Percentiles rank a stretch among this genome's conserved stretches.
phyloP scores from a whole-genome alignment of 148 eudicot species.

The Hydrangea macrophylla region DNA sequence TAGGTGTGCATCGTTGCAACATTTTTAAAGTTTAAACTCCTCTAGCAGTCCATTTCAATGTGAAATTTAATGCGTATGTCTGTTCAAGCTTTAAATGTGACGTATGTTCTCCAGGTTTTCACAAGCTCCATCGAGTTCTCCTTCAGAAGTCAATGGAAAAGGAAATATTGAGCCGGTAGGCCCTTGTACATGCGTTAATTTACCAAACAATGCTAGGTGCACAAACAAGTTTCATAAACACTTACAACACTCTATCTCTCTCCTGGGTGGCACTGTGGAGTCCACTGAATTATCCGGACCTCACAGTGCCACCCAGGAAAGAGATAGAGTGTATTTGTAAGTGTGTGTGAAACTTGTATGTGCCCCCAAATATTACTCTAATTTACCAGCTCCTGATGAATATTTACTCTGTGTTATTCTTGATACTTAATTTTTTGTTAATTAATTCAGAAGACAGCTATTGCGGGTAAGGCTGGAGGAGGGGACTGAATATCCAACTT shows the following conservation, averaged over 20 bases:
- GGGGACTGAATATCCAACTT: constrained; percentile 33
- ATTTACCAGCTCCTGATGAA: too few relatives aligned
- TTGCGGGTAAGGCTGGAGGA: constrained; percentile 39
- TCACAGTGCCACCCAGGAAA: too few relatives aligned
- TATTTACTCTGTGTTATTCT: background rate
- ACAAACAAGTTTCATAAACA: too few relatives aligned
- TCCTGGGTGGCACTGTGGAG: too few relatives aligned
- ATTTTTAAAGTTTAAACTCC: background rate
- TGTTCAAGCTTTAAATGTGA: background rate
- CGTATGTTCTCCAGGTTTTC: constrained; percentile 51
- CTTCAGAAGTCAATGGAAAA: constrained; percentile 34
- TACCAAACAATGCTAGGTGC: too few relatives aligned
- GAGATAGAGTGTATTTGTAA: too few relatives aligned
- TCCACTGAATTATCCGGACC: too few relatives aligned
- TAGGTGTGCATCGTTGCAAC: constrained; percentile 43
- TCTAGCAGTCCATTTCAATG: background rate
- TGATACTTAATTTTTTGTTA: background rate
- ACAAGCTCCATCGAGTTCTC: constrained; percentile 31
- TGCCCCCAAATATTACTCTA: too few relatives aligned
- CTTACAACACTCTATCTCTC: too few relatives aligned
- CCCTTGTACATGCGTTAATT: constrained; percentile 2
- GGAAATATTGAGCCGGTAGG: constrained; percentile 47
- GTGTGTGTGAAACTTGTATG: too few relatives aligned
- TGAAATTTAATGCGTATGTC: background rate
- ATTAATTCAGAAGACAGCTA: constrained; percentile 36